phyloP scores from a whole-genome alignment of 2,329 filamentous ascomycete species.

The Aphanocladium album region DNA sequence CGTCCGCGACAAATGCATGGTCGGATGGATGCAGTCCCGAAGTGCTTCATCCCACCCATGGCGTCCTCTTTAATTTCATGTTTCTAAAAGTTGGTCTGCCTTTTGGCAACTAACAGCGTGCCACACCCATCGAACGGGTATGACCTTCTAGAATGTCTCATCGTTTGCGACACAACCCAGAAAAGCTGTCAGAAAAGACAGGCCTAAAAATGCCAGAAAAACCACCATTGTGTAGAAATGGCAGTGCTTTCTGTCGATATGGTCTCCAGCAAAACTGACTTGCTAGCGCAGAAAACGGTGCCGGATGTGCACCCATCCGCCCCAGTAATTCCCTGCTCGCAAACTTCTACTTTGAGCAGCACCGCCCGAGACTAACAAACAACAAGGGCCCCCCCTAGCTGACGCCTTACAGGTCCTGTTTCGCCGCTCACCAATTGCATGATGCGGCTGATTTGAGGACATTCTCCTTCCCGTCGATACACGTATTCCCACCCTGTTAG shows the following conservation, averaged over 20 bases:
- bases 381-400: neutral
- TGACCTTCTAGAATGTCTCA: constrained; percentile 9
- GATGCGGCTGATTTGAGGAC: neutral
- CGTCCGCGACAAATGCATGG: neutral
- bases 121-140: no score
- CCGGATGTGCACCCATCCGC: constrained; percentile 1
- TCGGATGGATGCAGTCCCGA: constrained; percentile 3
- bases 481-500: neutral
- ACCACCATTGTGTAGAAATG: neutral
- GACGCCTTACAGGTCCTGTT: neutral
- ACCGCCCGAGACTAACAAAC: neutral
- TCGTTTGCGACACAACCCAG: neutral
- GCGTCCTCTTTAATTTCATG: neutral
- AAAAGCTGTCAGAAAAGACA: neutral
- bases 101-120: neutral
- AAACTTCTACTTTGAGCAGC: neutral
- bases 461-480: neutral
- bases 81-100: neutral
- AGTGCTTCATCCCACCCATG: neutral
- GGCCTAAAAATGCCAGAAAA: neutral
- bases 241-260: neutral
- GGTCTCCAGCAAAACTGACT: neutral
- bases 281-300: neutral
- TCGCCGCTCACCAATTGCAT: neutral
- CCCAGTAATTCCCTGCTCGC: neutral